These are phyloP conservation scores for Kodamaea ohmeri DNA, from an alignment of 1,139 yeast genomes.

Conservation along the genomic window DNA sequence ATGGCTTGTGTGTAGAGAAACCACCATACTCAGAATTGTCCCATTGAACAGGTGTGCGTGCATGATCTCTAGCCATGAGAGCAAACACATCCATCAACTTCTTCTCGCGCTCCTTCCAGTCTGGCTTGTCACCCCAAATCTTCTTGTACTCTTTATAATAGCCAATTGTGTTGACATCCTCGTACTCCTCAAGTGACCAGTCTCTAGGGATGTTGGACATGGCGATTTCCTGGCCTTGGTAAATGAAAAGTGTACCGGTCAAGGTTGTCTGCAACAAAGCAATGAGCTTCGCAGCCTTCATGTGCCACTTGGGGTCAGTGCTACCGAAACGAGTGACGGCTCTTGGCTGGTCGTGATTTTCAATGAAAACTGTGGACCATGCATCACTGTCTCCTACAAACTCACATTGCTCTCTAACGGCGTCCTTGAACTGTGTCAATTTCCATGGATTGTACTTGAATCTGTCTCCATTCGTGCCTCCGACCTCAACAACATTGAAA, in stretches of 20 bases:
- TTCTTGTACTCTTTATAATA: constrained; percentile 37
- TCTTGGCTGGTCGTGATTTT: constrained; percentile 61
- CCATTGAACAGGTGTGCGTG: constrained; percentile 64
- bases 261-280: constrained; percentile 45
- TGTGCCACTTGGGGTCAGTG: constrained; percentile 32
- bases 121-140: constrained; percentile 29
- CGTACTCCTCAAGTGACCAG: constrained; percentile 51
- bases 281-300: constrained; percentile 46
- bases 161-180: constrained; percentile 48
- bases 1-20: constrained; percentile 49
- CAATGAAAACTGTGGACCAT: constrained; percentile 58
- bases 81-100: constrained; percentile 33
- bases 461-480: constrained; percentile 33
- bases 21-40: constrained; percentile 44
- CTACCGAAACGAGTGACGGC: constrained; percentile 52
- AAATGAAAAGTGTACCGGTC: constrained; percentile 56
- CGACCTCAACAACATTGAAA: constrained; percentile 47
- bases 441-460: constrained; percentile 33
- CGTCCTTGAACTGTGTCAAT: constrained; percentile 43
- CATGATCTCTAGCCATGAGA: constrained; percentile 50
- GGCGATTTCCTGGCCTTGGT: constrained; percentile 63
- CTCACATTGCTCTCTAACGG: constrained; percentile 33
- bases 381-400: constrained; percentile 51
- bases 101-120: constrained; percentile 25
- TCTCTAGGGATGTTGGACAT: constrained; percentile 47